These are phyloP conservation scores for Akebia trifoliata DNA, from an alignment of 164 flowering plant species.

Conservation along the genomic window DNA sequence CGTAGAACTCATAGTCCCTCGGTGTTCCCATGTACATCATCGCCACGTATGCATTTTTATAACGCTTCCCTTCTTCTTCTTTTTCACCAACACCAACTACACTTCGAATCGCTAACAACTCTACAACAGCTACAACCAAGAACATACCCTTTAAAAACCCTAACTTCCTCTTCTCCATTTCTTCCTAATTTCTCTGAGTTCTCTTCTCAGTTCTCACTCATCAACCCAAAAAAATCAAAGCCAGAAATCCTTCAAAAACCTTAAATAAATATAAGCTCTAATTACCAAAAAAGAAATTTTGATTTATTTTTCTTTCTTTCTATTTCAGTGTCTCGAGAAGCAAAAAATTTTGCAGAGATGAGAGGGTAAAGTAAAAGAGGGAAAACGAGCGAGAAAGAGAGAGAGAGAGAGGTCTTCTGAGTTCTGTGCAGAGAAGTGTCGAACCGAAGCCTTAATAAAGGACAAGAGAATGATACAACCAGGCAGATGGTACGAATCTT, in stretches of 20 bases:
- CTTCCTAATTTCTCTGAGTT: neutral
- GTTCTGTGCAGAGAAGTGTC: too few species aligned
- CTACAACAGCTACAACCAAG: neutral
- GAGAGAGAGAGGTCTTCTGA: too few species aligned
- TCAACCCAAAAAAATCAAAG: neutral
- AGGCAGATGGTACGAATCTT: too few species aligned
- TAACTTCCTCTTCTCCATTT: neutral
- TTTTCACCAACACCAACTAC: constrained; percentile 1
- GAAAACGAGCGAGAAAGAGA: too few species aligned
- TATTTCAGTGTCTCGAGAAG: too few species aligned
- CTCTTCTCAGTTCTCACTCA: neutral
- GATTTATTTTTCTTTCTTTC: neutral
- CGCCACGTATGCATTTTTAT: constrained; percentile 75
- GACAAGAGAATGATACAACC: too few species aligned
- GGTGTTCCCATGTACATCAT: constrained; percentile 99
- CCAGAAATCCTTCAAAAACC: neutral
- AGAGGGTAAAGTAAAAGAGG: too few species aligned
- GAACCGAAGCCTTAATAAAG: too few species aligned
- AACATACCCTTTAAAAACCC: neutral
- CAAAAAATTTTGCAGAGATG: too few species aligned
- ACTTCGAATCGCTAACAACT: neutral
- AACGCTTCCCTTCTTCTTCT: constrained; percentile 12
- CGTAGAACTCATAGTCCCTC: constrained; percentile 93
- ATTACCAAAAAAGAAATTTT: neutral
- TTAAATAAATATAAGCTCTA: neutral